Conservation (phyloP, 2,329 filamentous ascomycete genomes). For the Fusarium kyushuense region DNA sequence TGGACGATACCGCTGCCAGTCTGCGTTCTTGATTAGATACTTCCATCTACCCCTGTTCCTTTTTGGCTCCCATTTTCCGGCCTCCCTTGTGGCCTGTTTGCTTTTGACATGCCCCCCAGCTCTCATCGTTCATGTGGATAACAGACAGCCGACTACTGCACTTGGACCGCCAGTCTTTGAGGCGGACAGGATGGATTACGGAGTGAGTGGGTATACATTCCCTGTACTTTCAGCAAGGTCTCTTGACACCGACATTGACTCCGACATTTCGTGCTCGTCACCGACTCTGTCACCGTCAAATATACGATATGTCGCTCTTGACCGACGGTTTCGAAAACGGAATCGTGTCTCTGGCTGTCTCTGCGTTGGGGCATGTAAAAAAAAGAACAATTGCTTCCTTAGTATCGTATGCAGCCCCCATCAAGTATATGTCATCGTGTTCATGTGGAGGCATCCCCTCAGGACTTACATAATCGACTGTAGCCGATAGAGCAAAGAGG, state of each 20-base stretch:
- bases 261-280: constrained; percentile 43
- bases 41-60: constrained; percentile 15
- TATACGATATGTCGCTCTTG: constrained; percentile 36
- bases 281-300: constrained; percentile 43
- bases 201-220: constrained; percentile 40
- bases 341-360: constrained; percentile 29
- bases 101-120: constrained; percentile 34
- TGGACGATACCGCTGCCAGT: constrained; percentile 13
- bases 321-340: constrained; percentile 44
- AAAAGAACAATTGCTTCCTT: constrained; percentile 32
- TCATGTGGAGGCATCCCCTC: constrained; percentile 19
- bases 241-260: constrained; percentile 47
- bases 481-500: constrained; percentile 35
- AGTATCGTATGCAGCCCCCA: constrained; percentile 14
- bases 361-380: constrained; percentile 40
- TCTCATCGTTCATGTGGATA: constrained; percentile 30
- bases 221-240: constrained; percentile 34
- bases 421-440: constrained; percentile 26
- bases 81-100: constrained; percentile 22
- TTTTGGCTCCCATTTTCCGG: constrained; percentile 31
- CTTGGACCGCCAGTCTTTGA: constrained; percentile 38
- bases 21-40: constrained; percentile 27
- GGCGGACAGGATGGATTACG: constrained; percentile 40
- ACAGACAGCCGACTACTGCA: constrained; percentile 33
- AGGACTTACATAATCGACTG: constrained; percentile 29